phyloP scores from a whole-genome alignment of 306 rosid species.

The Erythrophleum fordii region DNA sequence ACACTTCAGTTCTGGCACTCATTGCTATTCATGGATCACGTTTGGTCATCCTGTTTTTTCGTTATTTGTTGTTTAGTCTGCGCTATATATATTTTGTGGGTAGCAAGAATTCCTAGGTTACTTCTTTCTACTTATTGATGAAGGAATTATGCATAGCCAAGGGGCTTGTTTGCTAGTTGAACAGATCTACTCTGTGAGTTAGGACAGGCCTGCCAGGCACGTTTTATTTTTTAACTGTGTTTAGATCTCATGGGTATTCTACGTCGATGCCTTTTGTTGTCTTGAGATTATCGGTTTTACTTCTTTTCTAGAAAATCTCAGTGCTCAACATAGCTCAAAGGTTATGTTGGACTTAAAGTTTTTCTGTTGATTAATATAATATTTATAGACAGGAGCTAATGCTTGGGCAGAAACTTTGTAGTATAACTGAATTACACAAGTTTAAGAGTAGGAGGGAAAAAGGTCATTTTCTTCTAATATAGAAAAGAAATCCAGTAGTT shows the following conservation, averaged over 20 bases:
- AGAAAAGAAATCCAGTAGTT: constrained; percentile 11
- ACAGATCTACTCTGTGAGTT: neutral
- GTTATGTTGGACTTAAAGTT: neutral
- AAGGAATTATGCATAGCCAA: neutral
- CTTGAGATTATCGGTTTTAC: neutral
- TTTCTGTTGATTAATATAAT: neutral
- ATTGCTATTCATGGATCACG: constrained; percentile 96
- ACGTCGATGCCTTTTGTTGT: neutral
- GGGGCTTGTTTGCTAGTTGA: constrained; percentile 8
- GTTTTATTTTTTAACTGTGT: constrained; percentile 7
- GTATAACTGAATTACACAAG: constrained; percentile 8
- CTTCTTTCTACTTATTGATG: neutral
- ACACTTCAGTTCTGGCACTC: constrained; percentile 86
- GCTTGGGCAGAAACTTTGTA: constrained; percentile 16
- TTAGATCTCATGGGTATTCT: neutral
- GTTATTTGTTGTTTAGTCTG: constrained; percentile 26
- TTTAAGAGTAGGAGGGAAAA: constrained; percentile 1
- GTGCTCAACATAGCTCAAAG: neutral
- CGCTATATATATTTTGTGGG: constrained; percentile 21
- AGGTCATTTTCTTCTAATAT: constrained; percentile 3
- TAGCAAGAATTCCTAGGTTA: constrained; percentile 18
- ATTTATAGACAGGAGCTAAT: neutral
- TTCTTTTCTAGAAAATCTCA: neutral
- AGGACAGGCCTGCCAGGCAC: constrained; percentile 15
- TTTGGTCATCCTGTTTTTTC: constrained; percentile 43